Evolutionary conservation across 1,139 yeast species (phyloP).

Genomic region (Suhomyces bokatorum): DNA sequence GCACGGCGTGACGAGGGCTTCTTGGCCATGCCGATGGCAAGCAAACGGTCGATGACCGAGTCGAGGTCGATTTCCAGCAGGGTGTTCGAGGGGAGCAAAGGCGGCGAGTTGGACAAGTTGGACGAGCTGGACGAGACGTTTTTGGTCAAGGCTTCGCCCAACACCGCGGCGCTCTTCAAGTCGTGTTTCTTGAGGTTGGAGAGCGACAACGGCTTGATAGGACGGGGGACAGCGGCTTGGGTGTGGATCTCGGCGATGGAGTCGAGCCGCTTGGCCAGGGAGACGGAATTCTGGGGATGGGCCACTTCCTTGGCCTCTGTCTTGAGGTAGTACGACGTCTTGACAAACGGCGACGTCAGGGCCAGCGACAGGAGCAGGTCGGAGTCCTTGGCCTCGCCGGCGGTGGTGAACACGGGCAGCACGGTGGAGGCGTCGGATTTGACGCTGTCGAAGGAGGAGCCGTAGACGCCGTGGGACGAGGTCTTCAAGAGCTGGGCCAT

Average conservation of each 20-base stretch:
- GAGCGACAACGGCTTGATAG: constrained; percentile 10
- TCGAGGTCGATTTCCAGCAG: constrained; percentile 49
- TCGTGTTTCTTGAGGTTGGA: constrained; percentile 17
- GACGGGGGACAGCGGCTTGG: constrained; percentile 37
- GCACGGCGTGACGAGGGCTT: constrained; percentile 24
- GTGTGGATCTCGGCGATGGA: constrained; percentile 37
- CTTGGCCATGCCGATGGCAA: constrained; percentile 44
- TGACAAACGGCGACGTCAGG: constrained; percentile 21
- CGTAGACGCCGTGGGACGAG: constrained; percentile 12
- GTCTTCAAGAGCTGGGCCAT: constrained; percentile 42
- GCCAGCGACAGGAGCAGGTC: constrained; percentile 46
- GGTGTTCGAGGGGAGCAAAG: constrained; percentile 22
- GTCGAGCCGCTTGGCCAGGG: constrained; percentile 4
- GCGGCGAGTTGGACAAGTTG: constrained; percentile 30
- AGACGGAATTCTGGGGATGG: neutral
- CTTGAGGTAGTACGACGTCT: constrained; percentile 14
- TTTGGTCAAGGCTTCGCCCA: constrained; percentile 14
- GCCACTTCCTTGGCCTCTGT: constrained; percentile 15
- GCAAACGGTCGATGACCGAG: constrained; percentile 53
- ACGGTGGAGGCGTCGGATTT: constrained; percentile 27
- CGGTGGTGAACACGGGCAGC: constrained; percentile 43
- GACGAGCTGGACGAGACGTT: constrained; percentile 21
- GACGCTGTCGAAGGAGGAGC: constrained; percentile 44
- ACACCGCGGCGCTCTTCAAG: constrained; percentile 10
- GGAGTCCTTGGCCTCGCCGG: constrained; percentile 31